A percentile compares a stretch with the other conserved stretches of the same genome.
Evolutionary conservation across 2,329 filamentous ascomycete genomes (phyloP).

Genomic region (Botrytis elliptica): DNA sequence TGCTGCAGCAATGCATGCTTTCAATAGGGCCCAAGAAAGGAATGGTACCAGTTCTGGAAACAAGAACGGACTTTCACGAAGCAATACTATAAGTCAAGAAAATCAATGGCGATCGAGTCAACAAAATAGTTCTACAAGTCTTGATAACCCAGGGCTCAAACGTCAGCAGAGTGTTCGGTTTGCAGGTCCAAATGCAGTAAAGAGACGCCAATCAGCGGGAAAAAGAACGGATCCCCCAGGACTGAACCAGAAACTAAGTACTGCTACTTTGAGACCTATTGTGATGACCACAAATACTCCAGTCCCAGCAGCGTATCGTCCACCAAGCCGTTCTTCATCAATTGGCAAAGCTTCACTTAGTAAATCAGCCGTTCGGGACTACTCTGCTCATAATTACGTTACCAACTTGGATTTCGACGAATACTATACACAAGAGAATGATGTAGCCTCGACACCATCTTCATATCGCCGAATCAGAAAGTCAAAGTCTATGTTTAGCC

Average conservation of each 20-base stretch:
- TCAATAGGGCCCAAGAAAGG: slow-evolving; percentile 50
- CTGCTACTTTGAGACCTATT: slow-evolving; percentile 30
- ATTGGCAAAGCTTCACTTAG: slow-evolving; percentile 34
- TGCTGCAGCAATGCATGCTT: slow-evolving; percentile 61
- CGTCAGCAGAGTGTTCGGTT: slow-evolving; percentile 57
- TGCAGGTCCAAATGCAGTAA: slow-evolving; percentile 35
- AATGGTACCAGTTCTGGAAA: slow-evolving; percentile 42
- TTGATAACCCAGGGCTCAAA: slow-evolving; percentile 36
- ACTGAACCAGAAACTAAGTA: slow-evolving; percentile 25
- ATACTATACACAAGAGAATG: slow-evolving; percentile 50
- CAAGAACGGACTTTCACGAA: slow-evolving; percentile 30
- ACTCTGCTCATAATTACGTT: slow-evolving; percentile 39
- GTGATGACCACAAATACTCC: slow-evolving; percentile 35
- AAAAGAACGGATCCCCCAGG: slow-evolving; percentile 28
- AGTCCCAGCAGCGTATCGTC: slow-evolving; percentile 35
- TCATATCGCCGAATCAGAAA: slow-evolving; percentile 53
- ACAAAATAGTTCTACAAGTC: slow-evolving; percentile 30
- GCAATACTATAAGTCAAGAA: slow-evolving; percentile 23
- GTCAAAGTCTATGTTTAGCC: slow-evolving; percentile 54
- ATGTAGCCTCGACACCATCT: slow-evolving; percentile 48
- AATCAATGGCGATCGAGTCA: slow-evolving; percentile 22
- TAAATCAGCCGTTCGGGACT: slow-evolving; percentile 34
- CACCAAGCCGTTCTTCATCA: slow-evolving; percentile 38
- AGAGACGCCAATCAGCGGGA: slow-evolving; percentile 31
- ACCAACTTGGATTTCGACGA: slow-evolving; percentile 44